Evolutionary conservation across 306 rosid species (phyloP).

Genomic region (Inga laurina): DNA sequence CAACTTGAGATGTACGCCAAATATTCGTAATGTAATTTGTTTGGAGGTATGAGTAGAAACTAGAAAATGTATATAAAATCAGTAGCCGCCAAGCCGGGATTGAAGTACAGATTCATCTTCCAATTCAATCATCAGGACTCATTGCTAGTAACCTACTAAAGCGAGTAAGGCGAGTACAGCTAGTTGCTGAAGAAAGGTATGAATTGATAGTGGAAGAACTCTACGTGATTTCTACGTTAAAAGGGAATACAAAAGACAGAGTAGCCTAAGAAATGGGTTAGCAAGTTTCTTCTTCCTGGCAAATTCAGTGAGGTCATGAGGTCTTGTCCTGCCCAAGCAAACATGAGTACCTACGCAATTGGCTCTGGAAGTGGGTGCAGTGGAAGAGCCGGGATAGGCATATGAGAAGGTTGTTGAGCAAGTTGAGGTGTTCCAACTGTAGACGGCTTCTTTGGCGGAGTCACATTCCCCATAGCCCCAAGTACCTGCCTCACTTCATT

Average conservation of each 20-base stretch:
- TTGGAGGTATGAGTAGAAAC: no score
- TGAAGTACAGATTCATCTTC: background rate
- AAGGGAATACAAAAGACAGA: background rate
- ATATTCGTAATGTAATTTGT: no score
- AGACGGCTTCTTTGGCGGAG: slow-evolving; percentile 49
- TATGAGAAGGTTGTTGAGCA: slow-evolving; percentile 52
- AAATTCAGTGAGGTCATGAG: slow-evolving; percentile 21
- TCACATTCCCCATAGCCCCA: slow-evolving; percentile 49
- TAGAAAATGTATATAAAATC: no score
- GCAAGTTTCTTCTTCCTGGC: slow-evolving; percentile 13
- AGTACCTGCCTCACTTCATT: slow-evolving; percentile 85
- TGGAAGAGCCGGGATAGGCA: slow-evolving; percentile 56
- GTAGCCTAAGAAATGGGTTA: slow-evolving; percentile 34
- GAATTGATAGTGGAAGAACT: background rate
- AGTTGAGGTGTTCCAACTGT: slow-evolving; percentile 34
- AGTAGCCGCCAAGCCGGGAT: no score
- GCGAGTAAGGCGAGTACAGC: background rate
- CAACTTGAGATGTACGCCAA: no score
- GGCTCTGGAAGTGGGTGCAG: slow-evolving; percentile 72
- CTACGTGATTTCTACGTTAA: background rate
- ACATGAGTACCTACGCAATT: slow-evolving; percentile 57
- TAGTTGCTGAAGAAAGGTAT: background rate
- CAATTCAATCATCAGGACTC: background rate
- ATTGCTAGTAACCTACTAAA: background rate
- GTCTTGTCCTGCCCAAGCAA: background rate